Evolutionary conservation across 805 yeast species (phyloP).

Genomic region (Candida silvicultrix): DNA sequence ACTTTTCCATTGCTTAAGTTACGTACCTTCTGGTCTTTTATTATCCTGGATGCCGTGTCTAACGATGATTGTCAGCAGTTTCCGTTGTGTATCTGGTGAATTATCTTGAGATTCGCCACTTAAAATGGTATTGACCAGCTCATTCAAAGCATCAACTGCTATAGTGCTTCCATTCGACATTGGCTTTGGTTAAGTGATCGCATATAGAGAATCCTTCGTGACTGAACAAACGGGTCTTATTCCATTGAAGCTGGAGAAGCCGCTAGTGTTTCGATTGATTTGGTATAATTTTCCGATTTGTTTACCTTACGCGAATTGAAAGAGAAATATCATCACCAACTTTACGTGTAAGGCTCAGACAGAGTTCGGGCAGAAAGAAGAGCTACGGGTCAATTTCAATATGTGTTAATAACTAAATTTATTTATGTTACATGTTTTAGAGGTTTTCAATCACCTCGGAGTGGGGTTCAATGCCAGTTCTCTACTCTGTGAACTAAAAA

Average conservation of each 20-base stretch:
- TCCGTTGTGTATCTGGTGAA: slow-evolving; percentile 14
- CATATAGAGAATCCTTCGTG: neutral
- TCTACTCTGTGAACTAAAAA: no score
- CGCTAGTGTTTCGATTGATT: neutral
- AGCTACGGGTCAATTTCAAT: no score
- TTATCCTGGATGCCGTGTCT: slow-evolving; percentile 15
- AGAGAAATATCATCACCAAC: neutral
- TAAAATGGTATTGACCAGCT: slow-evolving; percentile 11
- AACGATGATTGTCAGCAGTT: slow-evolving; percentile 15
- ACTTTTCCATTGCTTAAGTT: no score
- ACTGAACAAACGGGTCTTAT: no score
- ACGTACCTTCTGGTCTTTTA: slow-evolving; percentile 9
- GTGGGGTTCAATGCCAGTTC: no score
- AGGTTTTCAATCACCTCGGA: neutral
- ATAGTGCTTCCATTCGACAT: slow-evolving; percentile 1
- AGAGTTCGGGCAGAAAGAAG: no score
- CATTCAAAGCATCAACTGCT: slow-evolving; percentile 11
- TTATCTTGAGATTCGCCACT: slow-evolving; percentile 10
- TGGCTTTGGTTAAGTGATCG: neutral
- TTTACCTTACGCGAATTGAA: neutral
- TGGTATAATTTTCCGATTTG: neutral
- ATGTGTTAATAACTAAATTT: neutral
- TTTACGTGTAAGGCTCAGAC: neutral
- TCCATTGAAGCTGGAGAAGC: no score
- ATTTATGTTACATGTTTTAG: neutral